Evolutionary conservation across 305 asterid species (phyloP).

Genomic region (Fraxinus latifolia): DNA sequence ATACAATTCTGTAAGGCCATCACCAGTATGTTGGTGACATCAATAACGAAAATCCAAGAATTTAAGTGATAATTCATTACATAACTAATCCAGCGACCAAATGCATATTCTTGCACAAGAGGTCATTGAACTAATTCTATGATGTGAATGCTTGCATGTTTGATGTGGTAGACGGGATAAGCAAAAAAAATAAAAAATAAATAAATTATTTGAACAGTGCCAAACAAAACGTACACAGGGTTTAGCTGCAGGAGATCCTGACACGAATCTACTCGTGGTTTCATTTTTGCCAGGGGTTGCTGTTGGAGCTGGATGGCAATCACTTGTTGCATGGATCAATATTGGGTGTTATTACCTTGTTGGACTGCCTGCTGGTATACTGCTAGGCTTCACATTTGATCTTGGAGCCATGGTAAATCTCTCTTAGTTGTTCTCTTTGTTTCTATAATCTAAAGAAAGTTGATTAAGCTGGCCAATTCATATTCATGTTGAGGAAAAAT

Average conservation of each 20-base stretch:
- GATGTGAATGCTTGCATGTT: not conserved
- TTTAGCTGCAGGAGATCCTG: not conserved
- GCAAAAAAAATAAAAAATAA: not conserved
- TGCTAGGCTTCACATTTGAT: conserved; percentile 56
- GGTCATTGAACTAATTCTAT: not conserved
- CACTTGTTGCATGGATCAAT: conserved; percentile 64
- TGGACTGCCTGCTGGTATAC: conserved; percentile 73
- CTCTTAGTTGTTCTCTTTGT: not conserved
- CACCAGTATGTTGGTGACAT: not conserved
- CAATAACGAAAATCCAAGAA: not conserved
- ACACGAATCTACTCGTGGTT: not conserved
- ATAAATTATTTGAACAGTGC: not conserved
- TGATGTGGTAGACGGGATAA: not conserved
- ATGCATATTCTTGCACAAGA: not conserved
- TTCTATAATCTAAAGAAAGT: not conserved
- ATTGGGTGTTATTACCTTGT: conserved; percentile 65
- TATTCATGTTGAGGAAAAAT: not conserved
- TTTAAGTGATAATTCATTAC: not conserved
- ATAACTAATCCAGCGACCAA: not conserved
- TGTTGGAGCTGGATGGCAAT: conserved; percentile 92
- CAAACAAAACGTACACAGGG: not conserved
- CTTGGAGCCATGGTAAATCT: conserved; percentile 48
- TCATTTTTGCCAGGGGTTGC: conserved; percentile 55
- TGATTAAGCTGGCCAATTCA: not conserved
- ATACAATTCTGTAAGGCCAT: not conserved